A percentile compares a stretch with the other conserved stretches of the same genome.
Conservation (phyloP, 2,329 filamentous ascomycete genomes). For the Parafenestella ontariensis region DNA sequence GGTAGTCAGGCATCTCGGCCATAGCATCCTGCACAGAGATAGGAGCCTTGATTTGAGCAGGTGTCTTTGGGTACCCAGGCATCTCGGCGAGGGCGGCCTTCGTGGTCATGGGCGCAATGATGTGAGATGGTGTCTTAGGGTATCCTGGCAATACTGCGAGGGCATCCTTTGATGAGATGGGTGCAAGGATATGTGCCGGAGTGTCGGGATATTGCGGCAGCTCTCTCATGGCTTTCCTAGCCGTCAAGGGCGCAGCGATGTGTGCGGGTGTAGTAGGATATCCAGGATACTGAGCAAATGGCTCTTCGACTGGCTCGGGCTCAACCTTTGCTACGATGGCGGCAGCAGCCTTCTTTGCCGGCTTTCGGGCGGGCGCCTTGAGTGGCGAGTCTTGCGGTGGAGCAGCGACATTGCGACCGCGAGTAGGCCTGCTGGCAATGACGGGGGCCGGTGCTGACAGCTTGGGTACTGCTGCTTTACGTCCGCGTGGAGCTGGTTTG, state of each 20-base stretch:
- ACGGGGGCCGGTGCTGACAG: constrained; percentile 10
- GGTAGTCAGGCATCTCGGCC: constrained; percentile 21
- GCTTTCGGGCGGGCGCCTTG: constrained; percentile 37
- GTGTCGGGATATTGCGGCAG: constrained; percentile 28
- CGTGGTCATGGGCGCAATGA: constrained; percentile 18
- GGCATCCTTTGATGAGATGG: constrained; percentile 16
- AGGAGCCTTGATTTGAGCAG: constrained; percentile 23
- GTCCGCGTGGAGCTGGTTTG: constrained; percentile 28
- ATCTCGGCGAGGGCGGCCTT: constrained; percentile 22
- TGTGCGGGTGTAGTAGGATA: constrained; percentile 29
- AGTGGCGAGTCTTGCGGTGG: constrained; percentile 32
- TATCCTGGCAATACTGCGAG: constrained; percentile 21
- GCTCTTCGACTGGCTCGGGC: constrained; percentile 24
- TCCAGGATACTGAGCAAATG: constrained; percentile 29
- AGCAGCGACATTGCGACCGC: constrained; percentile 26
- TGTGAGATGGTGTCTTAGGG: constrained; percentile 31
- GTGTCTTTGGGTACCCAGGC: constrained; percentile 25
- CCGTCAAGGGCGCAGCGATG: constrained; percentile 14
- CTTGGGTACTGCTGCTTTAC: constrained; percentile 25
- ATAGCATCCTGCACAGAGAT: constrained; percentile 16
- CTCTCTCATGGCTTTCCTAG: constrained; percentile 19
- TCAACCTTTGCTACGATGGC: constrained; percentile 17
- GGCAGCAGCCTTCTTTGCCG: constrained; percentile 24
- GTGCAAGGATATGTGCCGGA: constrained; percentile 23
- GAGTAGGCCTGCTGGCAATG: constrained; percentile 24